Evolutionary conservation across 2,329 filamentous ascomycete species (phyloP).

Genomic region (Paramyrothecium sp.): DNA sequence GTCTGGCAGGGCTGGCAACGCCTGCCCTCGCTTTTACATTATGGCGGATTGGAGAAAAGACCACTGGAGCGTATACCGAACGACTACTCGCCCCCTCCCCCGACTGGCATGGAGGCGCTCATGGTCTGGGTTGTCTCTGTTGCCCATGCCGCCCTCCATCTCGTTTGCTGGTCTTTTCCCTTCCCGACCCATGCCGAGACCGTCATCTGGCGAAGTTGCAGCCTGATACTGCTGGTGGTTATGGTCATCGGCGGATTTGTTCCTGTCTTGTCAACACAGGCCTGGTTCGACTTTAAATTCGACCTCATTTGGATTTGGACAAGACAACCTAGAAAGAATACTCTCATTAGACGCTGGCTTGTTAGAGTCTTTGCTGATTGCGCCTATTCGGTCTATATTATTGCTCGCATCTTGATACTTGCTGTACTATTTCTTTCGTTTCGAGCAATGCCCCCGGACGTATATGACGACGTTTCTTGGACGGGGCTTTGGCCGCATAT

Average conservation of each 20-base stretch:
- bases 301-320: constrained; percentile 1
- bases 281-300: background rate
- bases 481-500: background rate
- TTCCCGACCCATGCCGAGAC: background rate
- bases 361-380: background rate
- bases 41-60: background rate
- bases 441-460: background rate
- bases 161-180: background rate
- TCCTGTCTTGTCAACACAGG: background rate
- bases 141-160: background rate
- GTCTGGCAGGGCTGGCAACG: background rate
- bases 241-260: background rate
- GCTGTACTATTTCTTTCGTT: background rate
- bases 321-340: background rate
- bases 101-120: background rate
- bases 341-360: background rate
- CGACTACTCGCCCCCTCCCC: background rate
- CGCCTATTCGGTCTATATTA: background rate
- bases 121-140: background rate
- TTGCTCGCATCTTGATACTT: background rate
- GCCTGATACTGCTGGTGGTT: background rate
- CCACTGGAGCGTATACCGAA: background rate
- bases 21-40: background rate
- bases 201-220: background rate
- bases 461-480: background rate